Conservation (phyloP, 345 rosid genomes). For the Camelina sativa region DNA sequence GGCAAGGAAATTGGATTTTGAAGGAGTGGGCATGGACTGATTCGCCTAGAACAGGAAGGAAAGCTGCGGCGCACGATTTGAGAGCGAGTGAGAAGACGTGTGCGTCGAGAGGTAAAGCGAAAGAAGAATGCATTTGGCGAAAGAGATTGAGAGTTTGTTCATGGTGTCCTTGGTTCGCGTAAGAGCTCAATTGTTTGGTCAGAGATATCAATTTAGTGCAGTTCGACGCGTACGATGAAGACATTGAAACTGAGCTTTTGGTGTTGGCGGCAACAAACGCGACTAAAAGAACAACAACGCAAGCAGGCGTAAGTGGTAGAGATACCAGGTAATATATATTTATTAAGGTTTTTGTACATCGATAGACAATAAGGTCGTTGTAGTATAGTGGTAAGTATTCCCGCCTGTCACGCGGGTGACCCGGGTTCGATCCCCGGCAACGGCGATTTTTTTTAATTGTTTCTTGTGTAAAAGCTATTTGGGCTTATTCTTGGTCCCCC, state of each 20-base stretch:
- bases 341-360: accelerated
- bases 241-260: slow-evolving; percentile 31
- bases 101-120: slow-evolving; percentile 57
- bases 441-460: slow-evolving; percentile 45
- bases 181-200: slow-evolving; percentile 55
- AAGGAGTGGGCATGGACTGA: slow-evolving; percentile 53
- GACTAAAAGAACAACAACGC: too few relatives aligned
- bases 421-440: slow-evolving; percentile 98
- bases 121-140: slow-evolving; percentile 54
- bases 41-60: slow-evolving; percentile 50
- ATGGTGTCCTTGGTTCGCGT: slow-evolving; percentile 57
- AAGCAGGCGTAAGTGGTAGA: neutral
- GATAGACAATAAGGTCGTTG: slow-evolving; percentile 58
- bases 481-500: neutral
- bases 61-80: slow-evolving; percentile 63
- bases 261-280: neutral
- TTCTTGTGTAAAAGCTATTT: neutral
- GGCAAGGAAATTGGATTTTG: slow-evolving; percentile 47
- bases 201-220: slow-evolving; percentile 49
- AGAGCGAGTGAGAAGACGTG: slow-evolving; percentile 63
- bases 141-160: slow-evolving; percentile 58
- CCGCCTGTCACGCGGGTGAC: slow-evolving; percentile 99
- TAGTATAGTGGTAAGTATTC: slow-evolving; percentile 96
- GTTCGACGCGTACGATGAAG: slow-evolving; percentile 41
- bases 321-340: neutral